These are phyloP conservation scores for Fereydounia khargensis DNA, from an alignment of 1,284 basidiomycete species.

Conservation along the genomic window DNA sequence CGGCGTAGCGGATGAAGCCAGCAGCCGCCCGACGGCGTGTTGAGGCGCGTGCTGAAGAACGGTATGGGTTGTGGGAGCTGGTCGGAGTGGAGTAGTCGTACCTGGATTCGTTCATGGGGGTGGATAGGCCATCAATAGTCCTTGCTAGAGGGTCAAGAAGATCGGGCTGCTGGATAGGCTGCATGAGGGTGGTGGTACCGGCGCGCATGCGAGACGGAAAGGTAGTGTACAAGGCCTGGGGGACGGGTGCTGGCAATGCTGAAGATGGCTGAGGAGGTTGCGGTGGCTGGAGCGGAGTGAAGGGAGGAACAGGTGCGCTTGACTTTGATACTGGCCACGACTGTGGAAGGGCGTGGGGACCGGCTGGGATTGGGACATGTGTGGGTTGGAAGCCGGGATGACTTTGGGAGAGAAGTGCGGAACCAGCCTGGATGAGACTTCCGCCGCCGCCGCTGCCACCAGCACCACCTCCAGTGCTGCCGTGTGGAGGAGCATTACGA, in stretches of 20 bases:
- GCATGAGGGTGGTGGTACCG: slow-evolving; percentile 82
- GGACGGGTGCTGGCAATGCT: slow-evolving; percentile 13
- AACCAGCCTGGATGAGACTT: slow-evolving; percentile 9
- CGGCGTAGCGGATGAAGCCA: slow-evolving; percentile 37
- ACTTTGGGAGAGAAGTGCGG: slow-evolving; percentile 6
- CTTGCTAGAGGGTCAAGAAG: slow-evolving; percentile 22
- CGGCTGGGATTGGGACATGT: neutral
- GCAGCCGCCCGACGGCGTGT: slow-evolving; percentile 22
- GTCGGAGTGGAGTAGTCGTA: slow-evolving; percentile 4
- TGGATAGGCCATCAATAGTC: slow-evolving; percentile 19
- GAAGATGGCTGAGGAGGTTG: slow-evolving; percentile 1
- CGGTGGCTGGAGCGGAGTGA: neutral
- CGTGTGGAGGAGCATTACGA: neutral
- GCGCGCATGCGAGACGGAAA: slow-evolving; percentile 91
- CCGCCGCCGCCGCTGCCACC: neutral
- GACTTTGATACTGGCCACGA: neutral
- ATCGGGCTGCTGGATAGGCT: slow-evolving; percentile 67
- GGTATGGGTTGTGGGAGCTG: slow-evolving; percentile 9
- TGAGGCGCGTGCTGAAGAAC: slow-evolving; percentile 15
- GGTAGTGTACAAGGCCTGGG: slow-evolving; percentile 76
- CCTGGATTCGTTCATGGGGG: slow-evolving; percentile 9
- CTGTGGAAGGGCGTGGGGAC: neutral
- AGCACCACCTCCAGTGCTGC: neutral
- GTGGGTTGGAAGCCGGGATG: neutral
- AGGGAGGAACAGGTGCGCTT: neutral